Conservation (phyloP, 345 rosid genomes). For the Eucalyptus cloeziana region DNA sequence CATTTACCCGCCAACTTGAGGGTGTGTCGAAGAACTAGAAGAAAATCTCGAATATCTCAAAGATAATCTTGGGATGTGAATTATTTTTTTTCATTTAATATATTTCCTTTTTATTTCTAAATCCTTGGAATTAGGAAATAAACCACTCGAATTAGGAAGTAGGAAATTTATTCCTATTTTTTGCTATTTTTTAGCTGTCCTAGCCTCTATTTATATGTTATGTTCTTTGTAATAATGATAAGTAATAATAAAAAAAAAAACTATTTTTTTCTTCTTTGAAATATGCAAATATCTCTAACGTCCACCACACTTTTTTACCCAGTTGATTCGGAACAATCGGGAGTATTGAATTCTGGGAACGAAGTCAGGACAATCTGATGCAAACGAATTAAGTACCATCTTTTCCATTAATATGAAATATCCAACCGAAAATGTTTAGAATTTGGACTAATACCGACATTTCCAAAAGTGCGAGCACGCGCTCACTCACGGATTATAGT, state of each 20-base stretch:
- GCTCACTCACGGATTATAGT: not conserved
- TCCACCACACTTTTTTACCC: not conserved
- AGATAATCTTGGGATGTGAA: not conserved
- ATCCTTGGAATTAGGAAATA: no score
- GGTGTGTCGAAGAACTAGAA: no score
- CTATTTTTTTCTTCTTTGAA: no score
- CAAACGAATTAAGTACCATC: not conserved
- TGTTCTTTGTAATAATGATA: not conserved
- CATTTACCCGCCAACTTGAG: not conserved
- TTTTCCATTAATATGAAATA: not conserved
- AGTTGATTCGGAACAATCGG: not conserved
- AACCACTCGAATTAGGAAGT: no score
- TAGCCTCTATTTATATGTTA: not conserved
- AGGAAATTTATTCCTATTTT: not conserved
- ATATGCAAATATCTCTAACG: not conserved
- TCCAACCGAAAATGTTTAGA: not conserved
- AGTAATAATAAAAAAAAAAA: no score
- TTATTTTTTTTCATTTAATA: no score
- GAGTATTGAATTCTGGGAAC: not conserved
- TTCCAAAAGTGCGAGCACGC: not conserved
- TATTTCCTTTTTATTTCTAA: accelerated
- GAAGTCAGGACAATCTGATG: not conserved
- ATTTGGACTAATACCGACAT: not conserved
- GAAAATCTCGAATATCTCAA: not conserved
- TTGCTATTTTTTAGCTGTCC: not conserved